Conservation (phyloP, 2,329 filamentous ascomycete species). For the Colletotrichum spaethianum region DNA sequence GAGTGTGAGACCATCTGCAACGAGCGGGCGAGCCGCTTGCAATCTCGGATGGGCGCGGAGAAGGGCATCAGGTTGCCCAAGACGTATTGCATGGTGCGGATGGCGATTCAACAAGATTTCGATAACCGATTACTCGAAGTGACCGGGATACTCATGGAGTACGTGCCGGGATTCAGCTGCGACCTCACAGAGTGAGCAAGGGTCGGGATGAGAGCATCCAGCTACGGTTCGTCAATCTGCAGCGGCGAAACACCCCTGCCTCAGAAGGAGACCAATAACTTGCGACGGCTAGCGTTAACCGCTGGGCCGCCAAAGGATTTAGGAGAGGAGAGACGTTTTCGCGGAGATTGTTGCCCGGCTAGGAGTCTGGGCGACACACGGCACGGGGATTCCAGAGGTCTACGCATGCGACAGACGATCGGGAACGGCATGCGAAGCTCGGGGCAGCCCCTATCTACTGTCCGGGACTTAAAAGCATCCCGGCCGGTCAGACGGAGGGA, state of each 20-base stretch:
- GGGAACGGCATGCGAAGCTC: not conserved
- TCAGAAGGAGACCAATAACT: not conserved
- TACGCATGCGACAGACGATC: not conserved
- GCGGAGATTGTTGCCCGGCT: not conserved
- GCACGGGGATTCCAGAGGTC: not conserved
- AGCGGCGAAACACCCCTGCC: not conserved
- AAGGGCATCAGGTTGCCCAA: conserved; percentile 14
- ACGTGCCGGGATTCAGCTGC: conserved; percentile 20
- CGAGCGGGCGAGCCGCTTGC: not conserved
- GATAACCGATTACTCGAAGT: conserved; percentile 14
- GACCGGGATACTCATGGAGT: conserved; percentile 22
- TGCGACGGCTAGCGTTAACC: not conserved
- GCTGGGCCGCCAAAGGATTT: too few species aligned
- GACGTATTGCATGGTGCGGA: conserved; percentile 14
- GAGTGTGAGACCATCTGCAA: conserved; percentile 20
- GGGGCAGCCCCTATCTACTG: not conserved
- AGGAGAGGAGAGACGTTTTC: not conserved
- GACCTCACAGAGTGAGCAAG: conserved; percentile 6
- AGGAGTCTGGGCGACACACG: not conserved
- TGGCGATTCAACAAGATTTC: not conserved
- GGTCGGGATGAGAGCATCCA: not conserved
- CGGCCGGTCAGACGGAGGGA: not conserved
- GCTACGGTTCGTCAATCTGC: not conserved
- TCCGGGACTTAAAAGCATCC: too few species aligned
- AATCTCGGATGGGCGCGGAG: not conserved